Evolutionary conservation across 2,329 filamentous ascomycete species (phyloP).

Genomic region (Cladosporium sp.): DNA sequence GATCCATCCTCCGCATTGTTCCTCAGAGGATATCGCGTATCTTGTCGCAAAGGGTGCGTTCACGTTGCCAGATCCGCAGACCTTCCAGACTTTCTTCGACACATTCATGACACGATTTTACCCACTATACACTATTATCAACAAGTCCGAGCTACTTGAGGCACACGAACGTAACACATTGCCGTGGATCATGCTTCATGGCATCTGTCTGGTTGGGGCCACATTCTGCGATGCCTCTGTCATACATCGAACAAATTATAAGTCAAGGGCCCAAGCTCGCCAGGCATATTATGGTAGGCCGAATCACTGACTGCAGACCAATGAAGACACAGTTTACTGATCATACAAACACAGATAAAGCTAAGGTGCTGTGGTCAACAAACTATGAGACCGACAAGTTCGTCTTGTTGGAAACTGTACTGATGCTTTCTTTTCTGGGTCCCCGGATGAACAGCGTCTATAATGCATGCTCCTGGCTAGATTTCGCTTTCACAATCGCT

Average conservation of each 20-base stretch:
- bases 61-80: background rate
- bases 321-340: background rate
- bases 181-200: conserved; percentile 14
- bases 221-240: conserved; percentile 15
- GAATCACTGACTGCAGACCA: background rate
- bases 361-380: conserved; percentile 25
- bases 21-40: conserved; percentile 9
- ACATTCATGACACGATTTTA: conserved; percentile 12
- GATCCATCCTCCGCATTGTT: conserved; percentile 7
- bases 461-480: conserved; percentile 27
- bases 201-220: conserved; percentile 1
- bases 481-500: conserved; percentile 27
- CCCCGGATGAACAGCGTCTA: conserved; percentile 25
- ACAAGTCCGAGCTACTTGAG: conserved; percentile 9
- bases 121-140: conserved; percentile 6
- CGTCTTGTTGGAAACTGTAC: conserved; percentile 23
- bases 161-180: background rate
- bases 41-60: conserved; percentile 12
- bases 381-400: conserved; percentile 28
- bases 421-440: conserved; percentile 27
- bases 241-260: conserved; percentile 6
- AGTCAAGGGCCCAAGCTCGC: background rate
- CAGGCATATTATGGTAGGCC: conserved; percentile 9
- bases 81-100: background rate
- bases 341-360: conserved; percentile 16